Conservation (phyloP, 805 yeast species). For the Saccharomycopsis guyanensis region DNA sequence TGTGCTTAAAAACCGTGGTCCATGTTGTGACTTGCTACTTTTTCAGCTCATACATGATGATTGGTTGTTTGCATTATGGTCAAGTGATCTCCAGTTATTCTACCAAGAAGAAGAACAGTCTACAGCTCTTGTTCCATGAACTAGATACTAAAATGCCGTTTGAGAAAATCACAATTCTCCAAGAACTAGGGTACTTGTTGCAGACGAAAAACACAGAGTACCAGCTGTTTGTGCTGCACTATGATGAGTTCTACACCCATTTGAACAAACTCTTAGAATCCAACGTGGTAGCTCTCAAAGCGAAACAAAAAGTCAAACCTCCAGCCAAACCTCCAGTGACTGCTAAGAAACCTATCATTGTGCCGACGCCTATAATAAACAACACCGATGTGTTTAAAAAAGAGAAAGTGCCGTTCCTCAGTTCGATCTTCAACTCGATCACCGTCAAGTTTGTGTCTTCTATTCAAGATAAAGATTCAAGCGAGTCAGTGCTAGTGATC, state of each 20-base stretch:
- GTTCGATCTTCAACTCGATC: slow-evolving; percentile 14
- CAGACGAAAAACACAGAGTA: slow-evolving; percentile 2
- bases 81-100: slow-evolving; percentile 16
- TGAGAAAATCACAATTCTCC: slow-evolving; percentile 11
- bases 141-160: slow-evolving; percentile 1
- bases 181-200: slow-evolving; percentile 16
- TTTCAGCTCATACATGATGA: slow-evolving; percentile 17
- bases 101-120: slow-evolving; percentile 3
- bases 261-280: slow-evolving; percentile 1
- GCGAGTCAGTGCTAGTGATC: slow-evolving; percentile 9
- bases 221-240: slow-evolving; percentile 1
- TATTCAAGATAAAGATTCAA: slow-evolving; percentile 16
- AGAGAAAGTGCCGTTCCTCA: slow-evolving; percentile 7
- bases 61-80: slow-evolving; percentile 18
- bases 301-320: background rate
- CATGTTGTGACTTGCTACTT: slow-evolving; percentile 3
- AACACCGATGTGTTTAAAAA: slow-evolving; percentile 4
- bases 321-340: background rate
- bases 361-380: background rate
- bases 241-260: slow-evolving; percentile 3
- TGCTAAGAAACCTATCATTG: background rate
- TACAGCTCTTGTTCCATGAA: slow-evolving; percentile 13
- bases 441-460: slow-evolving; percentile 7
- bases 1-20: slow-evolving; percentile 7
- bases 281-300: slow-evolving; percentile 1